These are phyloP conservation scores for Gossypium laxum DNA, from an alignment of 441 rosid genomes.

Conservation along the genomic window DNA sequence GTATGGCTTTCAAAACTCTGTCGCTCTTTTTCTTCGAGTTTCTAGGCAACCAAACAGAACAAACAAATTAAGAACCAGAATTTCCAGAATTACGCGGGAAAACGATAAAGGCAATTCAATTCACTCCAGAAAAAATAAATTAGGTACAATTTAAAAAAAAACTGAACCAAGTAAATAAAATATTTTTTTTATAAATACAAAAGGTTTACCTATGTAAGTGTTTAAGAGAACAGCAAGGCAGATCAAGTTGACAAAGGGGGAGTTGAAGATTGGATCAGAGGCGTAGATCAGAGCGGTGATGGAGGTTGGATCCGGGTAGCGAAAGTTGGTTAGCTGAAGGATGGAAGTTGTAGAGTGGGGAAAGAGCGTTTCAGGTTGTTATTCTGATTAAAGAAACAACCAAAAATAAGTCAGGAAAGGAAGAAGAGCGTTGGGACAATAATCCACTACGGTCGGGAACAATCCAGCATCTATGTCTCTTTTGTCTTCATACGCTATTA, in stretches of 20 bases:
- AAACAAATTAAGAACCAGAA: conserved; percentile 13
- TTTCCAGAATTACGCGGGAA: conserved; percentile 4
- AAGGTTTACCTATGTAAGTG: conserved; percentile 19
- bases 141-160: neutral
- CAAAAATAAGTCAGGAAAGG: conserved; percentile 13
- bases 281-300: conserved; percentile 29
- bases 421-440: neutral
- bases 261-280: conserved; percentile 22
- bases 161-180: neutral
- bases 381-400: conserved; percentile 20
- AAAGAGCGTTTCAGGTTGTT: conserved; percentile 15
- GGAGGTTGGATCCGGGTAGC: conserved; percentile 11
- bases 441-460: neutral
- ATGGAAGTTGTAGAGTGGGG: neutral
- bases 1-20: neutral
- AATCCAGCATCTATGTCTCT: neutral
- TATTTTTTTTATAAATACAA: neutral
- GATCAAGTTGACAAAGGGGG: conserved; percentile 10
- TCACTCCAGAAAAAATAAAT: neutral
- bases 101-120: conserved; percentile 13
- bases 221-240: conserved; percentile 15
- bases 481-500: neutral
- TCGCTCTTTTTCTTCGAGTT: conserved; percentile 16
- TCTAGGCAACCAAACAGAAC: conserved; percentile 24
- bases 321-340: conserved; percentile 9